phyloP scores from a whole-genome alignment of 805 yeast genomes.

The Diddensiella caesifluorescens region DNA sequence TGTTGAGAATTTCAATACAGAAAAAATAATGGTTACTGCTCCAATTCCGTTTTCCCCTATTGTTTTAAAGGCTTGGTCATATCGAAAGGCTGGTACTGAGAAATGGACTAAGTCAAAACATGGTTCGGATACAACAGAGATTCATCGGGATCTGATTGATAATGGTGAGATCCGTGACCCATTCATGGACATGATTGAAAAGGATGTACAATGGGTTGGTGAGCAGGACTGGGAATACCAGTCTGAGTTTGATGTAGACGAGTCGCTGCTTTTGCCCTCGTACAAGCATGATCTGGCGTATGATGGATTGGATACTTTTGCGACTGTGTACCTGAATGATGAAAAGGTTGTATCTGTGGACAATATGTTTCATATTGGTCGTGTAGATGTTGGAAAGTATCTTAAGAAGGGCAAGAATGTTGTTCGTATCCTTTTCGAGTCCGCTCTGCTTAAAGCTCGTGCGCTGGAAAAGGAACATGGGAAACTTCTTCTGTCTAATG shows the following conservation, averaged over 20 bases:
- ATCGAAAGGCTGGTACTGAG: constrained; percentile 15
- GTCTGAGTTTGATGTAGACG: constrained; percentile 21
- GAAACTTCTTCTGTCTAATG: constrained; percentile 35
- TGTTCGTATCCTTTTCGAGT: constrained; percentile 35
- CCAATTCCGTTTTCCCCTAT: background rate
- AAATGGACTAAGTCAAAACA: constrained; percentile 19
- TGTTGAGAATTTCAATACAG: no score
- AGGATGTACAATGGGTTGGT: constrained; percentile 46
- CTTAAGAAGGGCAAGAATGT: constrained; percentile 27
- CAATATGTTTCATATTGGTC: constrained; percentile 41
- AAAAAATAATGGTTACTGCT: background rate
- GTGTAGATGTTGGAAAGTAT: constrained; percentile 28
- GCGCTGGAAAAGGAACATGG: constrained; percentile 33
- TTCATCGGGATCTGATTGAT: constrained; percentile 39
- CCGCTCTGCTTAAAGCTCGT: constrained; percentile 36
- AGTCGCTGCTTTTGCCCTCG: background rate
- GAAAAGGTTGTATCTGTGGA: constrained; percentile 33
- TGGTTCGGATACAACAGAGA: constrained; percentile 29
- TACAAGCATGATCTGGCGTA: constrained; percentile 30
- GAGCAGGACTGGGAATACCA: constrained; percentile 47
- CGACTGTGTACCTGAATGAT: constrained; percentile 40
- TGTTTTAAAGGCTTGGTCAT: constrained; percentile 16
- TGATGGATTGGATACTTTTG: constrained; percentile 43
- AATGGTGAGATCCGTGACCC: constrained; percentile 43
- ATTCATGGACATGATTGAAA: constrained; percentile 40